Evolutionary conservation across 73 alveolate species (phyloP).

Genomic region (Uronychia setigera): DNA sequence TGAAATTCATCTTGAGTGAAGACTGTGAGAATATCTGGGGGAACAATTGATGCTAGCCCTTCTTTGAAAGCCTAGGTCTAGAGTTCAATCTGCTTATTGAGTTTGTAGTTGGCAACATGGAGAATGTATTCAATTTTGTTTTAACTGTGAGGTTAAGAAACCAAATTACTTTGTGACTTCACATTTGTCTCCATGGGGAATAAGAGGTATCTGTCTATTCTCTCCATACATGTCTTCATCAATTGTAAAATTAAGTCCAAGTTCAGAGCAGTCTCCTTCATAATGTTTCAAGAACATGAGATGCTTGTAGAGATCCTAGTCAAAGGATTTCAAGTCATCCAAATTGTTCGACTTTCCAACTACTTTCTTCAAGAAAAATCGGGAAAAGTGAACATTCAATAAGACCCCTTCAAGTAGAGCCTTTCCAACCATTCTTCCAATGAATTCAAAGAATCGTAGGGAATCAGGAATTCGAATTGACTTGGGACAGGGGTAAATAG

Average conservation of each 20-base stretch:
- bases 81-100: slow-evolving; percentile 70
- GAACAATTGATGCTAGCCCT: slow-evolving; percentile 82
- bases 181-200: slow-evolving; percentile 80
- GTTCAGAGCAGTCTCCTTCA: slow-evolving; percentile 67
- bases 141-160: slow-evolving; percentile 31
- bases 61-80: slow-evolving; percentile 82
- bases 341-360: slow-evolving; percentile 39
- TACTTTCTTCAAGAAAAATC: slow-evolving; percentile 8
- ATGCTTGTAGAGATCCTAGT: slow-evolving; percentile 57
- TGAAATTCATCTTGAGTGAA: slow-evolving; percentile 88
- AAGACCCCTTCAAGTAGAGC: slow-evolving; percentile 37
- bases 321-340: slow-evolving; percentile 69
- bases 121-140: slow-evolving; percentile 60
- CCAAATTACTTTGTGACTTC: slow-evolving; percentile 78
- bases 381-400: slow-evolving; percentile 21
- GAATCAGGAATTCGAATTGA: not conserved
- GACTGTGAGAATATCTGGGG: slow-evolving; percentile 63
- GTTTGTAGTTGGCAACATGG: slow-evolving; percentile 76
- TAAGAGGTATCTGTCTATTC: slow-evolving; percentile 61
- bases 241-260: slow-evolving; percentile 42
- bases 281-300: slow-evolving; percentile 65
- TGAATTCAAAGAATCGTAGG: slow-evolving; percentile 28
- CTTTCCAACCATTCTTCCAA: slow-evolving; percentile 54
- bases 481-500: slow-evolving; percentile 35
- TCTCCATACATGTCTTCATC: slow-evolving; percentile 42